phyloP scores from a whole-genome alignment of 2,329 filamentous ascomycete species.

The Penicillium occitanis region DNA sequence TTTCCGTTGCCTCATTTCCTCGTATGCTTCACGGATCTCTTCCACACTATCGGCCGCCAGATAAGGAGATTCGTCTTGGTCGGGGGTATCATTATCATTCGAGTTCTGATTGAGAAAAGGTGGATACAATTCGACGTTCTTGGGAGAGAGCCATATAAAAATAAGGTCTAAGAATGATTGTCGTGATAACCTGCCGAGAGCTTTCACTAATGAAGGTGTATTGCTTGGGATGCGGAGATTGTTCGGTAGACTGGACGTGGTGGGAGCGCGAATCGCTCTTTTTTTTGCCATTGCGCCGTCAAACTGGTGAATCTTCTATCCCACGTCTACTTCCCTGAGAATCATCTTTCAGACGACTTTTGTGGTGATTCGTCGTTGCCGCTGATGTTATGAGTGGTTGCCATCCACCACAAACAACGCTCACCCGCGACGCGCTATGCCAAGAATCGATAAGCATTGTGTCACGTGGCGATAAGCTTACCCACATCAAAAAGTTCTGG shows the following conservation, averaged over 20 bases:
- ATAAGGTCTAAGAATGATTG: slow-evolving; percentile 69
- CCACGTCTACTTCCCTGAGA: not conserved
- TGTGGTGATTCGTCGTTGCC: not conserved
- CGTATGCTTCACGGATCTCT: slow-evolving; percentile 66
- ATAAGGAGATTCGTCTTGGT: slow-evolving; percentile 66
- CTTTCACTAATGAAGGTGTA: slow-evolving; percentile 64
- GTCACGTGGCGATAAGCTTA: slow-evolving; percentile 14
- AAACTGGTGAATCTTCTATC: not conserved
- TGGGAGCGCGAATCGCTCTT: slow-evolving; percentile 56
- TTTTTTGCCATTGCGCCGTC: slow-evolving; percentile 31
- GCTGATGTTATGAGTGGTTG: not conserved
- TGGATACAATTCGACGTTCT: slow-evolving; percentile 59
- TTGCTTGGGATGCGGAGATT: slow-evolving; percentile 66
- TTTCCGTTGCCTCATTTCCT: slow-evolving; percentile 56
- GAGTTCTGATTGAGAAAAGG: slow-evolving; percentile 60
- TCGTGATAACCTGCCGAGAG: slow-evolving; percentile 69
- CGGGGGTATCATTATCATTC: slow-evolving; percentile 37
- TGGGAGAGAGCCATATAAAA: slow-evolving; percentile 73
- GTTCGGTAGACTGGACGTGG: slow-evolving; percentile 69
- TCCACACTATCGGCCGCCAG: slow-evolving; percentile 64
- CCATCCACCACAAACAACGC: not conserved
- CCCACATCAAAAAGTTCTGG: too few relatives aligned
- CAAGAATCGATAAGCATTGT: not conserved
- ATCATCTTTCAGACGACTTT: not conserved
- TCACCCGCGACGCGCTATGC: slow-evolving; percentile 7